Base-by-base conservation (phyloP, 192 early-diverging fungal genomes). In the Rhizophlyctis rosea region DNA sequence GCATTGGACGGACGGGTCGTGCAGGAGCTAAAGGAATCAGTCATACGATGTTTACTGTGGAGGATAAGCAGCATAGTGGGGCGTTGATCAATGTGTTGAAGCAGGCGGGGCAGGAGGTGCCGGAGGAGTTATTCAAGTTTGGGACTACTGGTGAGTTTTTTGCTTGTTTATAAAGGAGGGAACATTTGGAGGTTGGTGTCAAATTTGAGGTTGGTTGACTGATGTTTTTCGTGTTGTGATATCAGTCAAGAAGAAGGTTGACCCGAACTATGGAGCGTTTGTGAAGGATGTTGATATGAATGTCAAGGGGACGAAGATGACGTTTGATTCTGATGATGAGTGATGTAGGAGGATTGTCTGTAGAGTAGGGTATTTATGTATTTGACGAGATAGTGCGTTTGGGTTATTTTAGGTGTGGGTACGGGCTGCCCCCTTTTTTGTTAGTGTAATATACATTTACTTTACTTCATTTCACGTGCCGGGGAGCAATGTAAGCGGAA, bases 1-100 rank as follows among this genome's bases (percentile, higher is more conserved):
- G 95, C 50, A 96, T 96, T 70, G 96, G 96, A 31, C 88, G 96
- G 59, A 98, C 96, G 3, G 96, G 91, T 7, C 87, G 96, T 64
- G 96, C 92, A 54, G 96, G 96, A 52, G 85, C 86, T 69, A 93
- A 75, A 72, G 94, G 96, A 44, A 86, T 83, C 51, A 86, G 92
- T 21, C 91, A 98, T 61, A 98, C 96, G 34, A 86, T 96, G 66
- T 98, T 98, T 64, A 96, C 91, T 5, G 59, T 80, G 11, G 82
- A 90, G 52, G 96, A 98, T 76, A 95, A 95, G 82, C 62, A 86
- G 30, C 76, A 81, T 34, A 60, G 53, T 53, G 94, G 94, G 48
- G 83, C 86, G 34, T 73, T 98, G 59, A 88, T 95, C 67, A 98
- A 97, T 71, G 86, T 97, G 7, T 81, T 98, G 49, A 91, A 88